Base-by-base conservation (phyloP, 148 eudicot species). In the Camellia sinensis region DNA sequence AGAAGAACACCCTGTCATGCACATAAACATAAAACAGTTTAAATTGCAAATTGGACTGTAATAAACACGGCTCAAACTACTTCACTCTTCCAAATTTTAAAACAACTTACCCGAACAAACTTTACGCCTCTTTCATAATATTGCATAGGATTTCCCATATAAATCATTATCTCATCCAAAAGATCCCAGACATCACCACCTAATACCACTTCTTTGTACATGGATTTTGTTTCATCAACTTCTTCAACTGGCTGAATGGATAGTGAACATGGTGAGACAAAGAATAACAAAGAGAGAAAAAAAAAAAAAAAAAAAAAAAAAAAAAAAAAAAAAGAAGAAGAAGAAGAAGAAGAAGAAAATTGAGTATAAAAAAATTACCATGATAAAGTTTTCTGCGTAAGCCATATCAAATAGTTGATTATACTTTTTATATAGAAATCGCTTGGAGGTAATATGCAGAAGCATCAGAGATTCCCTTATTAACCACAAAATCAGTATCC, bases 131-230 rank as follows among this genome's bases (percentile, higher is more conserved):
- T 91, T 77, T 92, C 97, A 87, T 88, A 92, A 80, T 91, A 95
- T 78, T 89, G 88, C 98, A 95, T 91, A 43, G 98, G 98, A 80
- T 95, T 90, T 76, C 90, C 80, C 98, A 95, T 91, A 86, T 92
- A 92, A 70, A 90, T 83, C 98, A 95, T 92, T 77, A 95, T 80
- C 83, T 92, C 97, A 73, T 92, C 98, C 77, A 95, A 84, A 79
- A 95, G 98, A 89, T 95, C 97, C 98, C 98, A 95, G 37, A 90
- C 91, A 83, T 95, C 98, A n/a, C 98, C 98, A 78, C 98, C 98
- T 80, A 95, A 80, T 84, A 95, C 90, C 60, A 95, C 97, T 81
- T 92, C 97, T 82, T 84, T 88, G 80, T 89, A 85, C 97, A 95
- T 95, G 50, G 90, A 81, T 85, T 90, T 92, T 56, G 92, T 87